Conservation (phyloP, 345 rosid species). For the Gossypium sturtianum region DNA sequence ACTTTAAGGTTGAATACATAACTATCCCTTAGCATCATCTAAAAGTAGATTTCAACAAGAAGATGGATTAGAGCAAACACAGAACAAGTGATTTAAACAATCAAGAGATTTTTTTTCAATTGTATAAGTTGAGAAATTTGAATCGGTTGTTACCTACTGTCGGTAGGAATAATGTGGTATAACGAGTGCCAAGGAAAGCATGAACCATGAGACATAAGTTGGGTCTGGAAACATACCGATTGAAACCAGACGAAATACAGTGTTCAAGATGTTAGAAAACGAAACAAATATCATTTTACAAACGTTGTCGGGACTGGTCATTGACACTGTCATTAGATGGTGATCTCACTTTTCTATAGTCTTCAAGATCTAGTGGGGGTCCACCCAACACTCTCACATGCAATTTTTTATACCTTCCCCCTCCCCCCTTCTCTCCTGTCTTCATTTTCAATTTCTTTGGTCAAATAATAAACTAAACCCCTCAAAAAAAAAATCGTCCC, state of each 20-base stretch:
- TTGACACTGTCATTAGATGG: constrained; percentile 15
- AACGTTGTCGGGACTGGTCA: neutral
- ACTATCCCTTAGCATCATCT: too few species aligned
- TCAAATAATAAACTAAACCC: neutral
- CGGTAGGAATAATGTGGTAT: neutral
- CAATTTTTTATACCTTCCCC: neutral
- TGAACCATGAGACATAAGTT: neutral
- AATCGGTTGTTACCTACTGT: neutral
- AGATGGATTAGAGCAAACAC: too few species aligned
- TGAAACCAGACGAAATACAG: constrained; percentile 20
- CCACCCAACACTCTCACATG: constrained; percentile 32
- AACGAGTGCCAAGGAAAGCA: neutral
- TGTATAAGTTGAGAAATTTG: neutral
- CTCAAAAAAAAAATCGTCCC: neutral
- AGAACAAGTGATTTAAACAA: too few species aligned
- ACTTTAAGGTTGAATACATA: too few species aligned
- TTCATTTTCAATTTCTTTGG: neutral
- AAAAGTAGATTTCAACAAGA: too few species aligned
- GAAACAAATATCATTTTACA: neutral
- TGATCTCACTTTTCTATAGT: constrained; percentile 10
- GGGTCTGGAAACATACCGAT: constrained; percentile 19
- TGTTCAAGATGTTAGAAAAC: too few species aligned
- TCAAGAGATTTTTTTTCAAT: too few species aligned
- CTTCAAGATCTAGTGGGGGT: constrained; percentile 11
- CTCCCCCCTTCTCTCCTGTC: neutral